Base-by-base conservation (phyloP, 1,284 basidiomycete genomes). In the Trichosporon sp. region DNA sequence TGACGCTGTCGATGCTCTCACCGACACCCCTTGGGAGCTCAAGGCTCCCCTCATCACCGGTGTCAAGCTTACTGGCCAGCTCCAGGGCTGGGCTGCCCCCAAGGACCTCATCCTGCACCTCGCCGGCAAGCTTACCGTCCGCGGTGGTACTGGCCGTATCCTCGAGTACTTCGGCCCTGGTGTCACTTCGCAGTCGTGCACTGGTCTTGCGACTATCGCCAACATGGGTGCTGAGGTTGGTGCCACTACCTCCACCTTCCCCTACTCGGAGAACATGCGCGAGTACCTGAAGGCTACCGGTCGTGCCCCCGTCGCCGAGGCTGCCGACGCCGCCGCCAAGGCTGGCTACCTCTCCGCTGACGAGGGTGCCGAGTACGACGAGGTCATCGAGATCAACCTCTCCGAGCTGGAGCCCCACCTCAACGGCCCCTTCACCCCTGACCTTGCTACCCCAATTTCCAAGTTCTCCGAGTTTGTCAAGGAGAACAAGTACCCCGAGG, bases 151-250 rank as follows among this genome's bases (percentile, higher is more conserved):
- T 11, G 96, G 96, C 59, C 86, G 90, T 63, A 96, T 99, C 70
- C 83, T 99, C 69, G 96, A 99, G 81, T 99, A 99, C 80, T 96
- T 94, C 77, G 96, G 96, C 7, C 88, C 92, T n/a, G 95, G 95
- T 21, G 91, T 99, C 10, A 84, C 85, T 65, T 84, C 85, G 60
- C 93, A 97, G 74, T 96, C 95, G 27, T 97, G 95, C 77, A 99
- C 96, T 67, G 95, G 92, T 69, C 81, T 97, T 59, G 94, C 95
- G 0, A 98, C 94, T 4, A 90, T 97, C 67, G 89, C 92, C 63
- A 98, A 98, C 81, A 99, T 99, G 96, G 96, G 96, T 65, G 96
- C 96, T 23, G 96, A 99, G 83, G 93, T 99, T 27, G 96, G 96
- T 56, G 96, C 96, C 7, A 99, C 96, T 2, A 98, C 96, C 0